Conservation (phyloP, 352 stramenopile species). For the Phytophthora citrophthora region DNA sequence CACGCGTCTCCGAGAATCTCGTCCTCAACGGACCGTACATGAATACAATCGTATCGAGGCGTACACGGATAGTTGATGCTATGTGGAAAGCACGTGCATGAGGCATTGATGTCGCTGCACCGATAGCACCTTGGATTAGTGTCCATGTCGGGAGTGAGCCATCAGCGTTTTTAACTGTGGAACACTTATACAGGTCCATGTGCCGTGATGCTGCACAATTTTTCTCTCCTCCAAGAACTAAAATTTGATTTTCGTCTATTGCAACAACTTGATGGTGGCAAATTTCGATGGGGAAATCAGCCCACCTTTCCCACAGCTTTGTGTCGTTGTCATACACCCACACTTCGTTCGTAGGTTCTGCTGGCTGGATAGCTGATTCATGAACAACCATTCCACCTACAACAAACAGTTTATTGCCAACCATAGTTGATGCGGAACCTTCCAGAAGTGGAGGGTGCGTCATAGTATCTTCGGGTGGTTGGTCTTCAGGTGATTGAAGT, state of each 20-base stretch:
- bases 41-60: slow-evolving; percentile 82
- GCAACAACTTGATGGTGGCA: slow-evolving; percentile 78
- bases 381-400: slow-evolving; percentile 62
- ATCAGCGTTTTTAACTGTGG: slow-evolving; percentile 58
- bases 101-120: slow-evolving; percentile 69
- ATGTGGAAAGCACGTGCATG: slow-evolving; percentile 73
- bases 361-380: slow-evolving; percentile 12
- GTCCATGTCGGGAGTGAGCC: slow-evolving; percentile 79
- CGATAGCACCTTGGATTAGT: slow-evolving; percentile 71
- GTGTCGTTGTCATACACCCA: slow-evolving; percentile 67
- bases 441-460: slow-evolving; percentile 44
- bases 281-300: slow-evolving; percentile 83
- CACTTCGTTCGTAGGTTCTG: slow-evolving; percentile 60
- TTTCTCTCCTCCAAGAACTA: slow-evolving; percentile 86
- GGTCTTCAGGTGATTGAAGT: slow-evolving; percentile 34
- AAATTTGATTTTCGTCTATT: slow-evolving; percentile 74
- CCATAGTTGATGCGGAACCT: slow-evolving; percentile 62
- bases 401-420: slow-evolving; percentile 75
- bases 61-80: slow-evolving; percentile 67
- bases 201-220: slow-evolving; percentile 74
- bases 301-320: slow-evolving; percentile 77
- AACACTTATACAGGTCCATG: slow-evolving; percentile 88
- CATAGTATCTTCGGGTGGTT: not conserved
- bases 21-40: slow-evolving; percentile 83
- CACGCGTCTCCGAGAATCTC: slow-evolving; percentile 79